Conservation (phyloP, 257 asterid genomes). For the Paraleonurus japonicus region DNA sequence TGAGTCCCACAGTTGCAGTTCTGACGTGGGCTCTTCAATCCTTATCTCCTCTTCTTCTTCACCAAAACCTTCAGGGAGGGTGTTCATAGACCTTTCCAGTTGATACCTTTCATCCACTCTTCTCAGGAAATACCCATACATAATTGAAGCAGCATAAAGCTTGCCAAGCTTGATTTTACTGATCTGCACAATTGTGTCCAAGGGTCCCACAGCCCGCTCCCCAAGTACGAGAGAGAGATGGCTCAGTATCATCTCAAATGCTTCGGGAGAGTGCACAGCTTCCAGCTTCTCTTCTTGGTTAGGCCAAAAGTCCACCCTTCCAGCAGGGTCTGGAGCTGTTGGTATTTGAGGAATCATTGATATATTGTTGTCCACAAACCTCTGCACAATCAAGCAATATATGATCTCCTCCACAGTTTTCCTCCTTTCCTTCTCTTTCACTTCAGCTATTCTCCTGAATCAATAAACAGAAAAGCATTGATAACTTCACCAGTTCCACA, state of each 20-base stretch:
- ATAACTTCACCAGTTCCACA: background rate
- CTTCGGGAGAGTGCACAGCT: conserved; percentile 87
- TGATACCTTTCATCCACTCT: conserved; percentile 96
- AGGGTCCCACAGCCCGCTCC: conserved; percentile 66
- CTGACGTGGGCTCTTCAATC: conserved; percentile 48
- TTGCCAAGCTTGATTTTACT: conserved; percentile 90
- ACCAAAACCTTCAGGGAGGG: conserved; percentile 73
- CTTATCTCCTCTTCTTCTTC: conserved; percentile 36
- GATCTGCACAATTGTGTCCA: conserved; percentile 63
- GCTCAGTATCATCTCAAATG: conserved; percentile 84
- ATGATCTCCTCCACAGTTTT: conserved; percentile 72
- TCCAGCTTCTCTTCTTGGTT: conserved; percentile 81
- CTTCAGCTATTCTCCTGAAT: conserved; percentile 91
- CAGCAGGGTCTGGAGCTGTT: conserved; percentile 64
- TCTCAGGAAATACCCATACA: conserved; percentile 91
- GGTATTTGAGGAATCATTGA: conserved; percentile 77
- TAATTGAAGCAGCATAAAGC: conserved; percentile 91
- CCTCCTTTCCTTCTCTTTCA: conserved; percentile 80
- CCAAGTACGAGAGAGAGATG: conserved; percentile 84
- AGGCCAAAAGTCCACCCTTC: conserved; percentile 85
- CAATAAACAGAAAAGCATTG: background rate
- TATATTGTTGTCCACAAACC: conserved; percentile 61
- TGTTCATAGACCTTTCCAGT: conserved; percentile 86
- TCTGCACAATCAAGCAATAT: conserved; percentile 78
- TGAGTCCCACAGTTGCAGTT: conserved; percentile 76